A percentile compares a stretch with the other conserved stretches of the same genome.
phyloP scores from a whole-genome alignment of 352 stramenopile species.

The Saprolegnia parasitica region DNA sequence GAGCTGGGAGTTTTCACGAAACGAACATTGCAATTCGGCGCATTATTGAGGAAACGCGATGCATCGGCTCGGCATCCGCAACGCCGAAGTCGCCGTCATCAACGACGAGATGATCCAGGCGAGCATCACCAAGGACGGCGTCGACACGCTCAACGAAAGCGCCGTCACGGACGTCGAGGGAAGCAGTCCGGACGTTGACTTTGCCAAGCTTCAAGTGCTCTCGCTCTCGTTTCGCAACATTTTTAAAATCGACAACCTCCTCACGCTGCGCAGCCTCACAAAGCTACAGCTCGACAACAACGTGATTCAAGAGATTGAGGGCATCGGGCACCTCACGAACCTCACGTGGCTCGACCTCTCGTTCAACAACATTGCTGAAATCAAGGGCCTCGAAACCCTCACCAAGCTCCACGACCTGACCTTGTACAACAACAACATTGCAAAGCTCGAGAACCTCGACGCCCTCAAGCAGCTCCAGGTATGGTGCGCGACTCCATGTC shows the following conservation, averaged over 20 bases:
- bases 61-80: conserved; percentile 66
- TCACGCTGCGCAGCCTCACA: conserved; percentile 82
- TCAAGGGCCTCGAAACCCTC: conserved; percentile 89
- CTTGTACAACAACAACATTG: conserved; percentile 92
- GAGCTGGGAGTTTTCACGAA: too few species aligned
- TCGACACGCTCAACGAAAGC: conserved; percentile 63
- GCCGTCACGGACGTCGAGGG: conserved; percentile 59
- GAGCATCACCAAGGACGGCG: conserved; percentile 43
- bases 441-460: conserved; percentile 88
- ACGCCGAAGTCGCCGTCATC: conserved; percentile 73
- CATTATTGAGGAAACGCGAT: conserved; percentile 35
- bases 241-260: conserved; percentile 92
- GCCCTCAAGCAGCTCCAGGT: conserved; percentile 83
- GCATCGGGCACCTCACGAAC: conserved; percentile 77
- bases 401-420: conserved; percentile 87
- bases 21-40: too few species aligned
- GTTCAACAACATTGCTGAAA: conserved; percentile 92
- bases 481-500: background rate
- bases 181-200: conserved; percentile 45
- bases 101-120: conserved; percentile 77
- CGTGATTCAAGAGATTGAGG: conserved; percentile 88
- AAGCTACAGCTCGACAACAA: conserved; percentile 95
- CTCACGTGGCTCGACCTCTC: conserved; percentile 92
- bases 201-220: conserved; percentile 67
- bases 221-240: conserved; percentile 91